Conservation (phyloP, 2,329 filamentous ascomycete genomes). For the Aspergillus sp. region DNA sequence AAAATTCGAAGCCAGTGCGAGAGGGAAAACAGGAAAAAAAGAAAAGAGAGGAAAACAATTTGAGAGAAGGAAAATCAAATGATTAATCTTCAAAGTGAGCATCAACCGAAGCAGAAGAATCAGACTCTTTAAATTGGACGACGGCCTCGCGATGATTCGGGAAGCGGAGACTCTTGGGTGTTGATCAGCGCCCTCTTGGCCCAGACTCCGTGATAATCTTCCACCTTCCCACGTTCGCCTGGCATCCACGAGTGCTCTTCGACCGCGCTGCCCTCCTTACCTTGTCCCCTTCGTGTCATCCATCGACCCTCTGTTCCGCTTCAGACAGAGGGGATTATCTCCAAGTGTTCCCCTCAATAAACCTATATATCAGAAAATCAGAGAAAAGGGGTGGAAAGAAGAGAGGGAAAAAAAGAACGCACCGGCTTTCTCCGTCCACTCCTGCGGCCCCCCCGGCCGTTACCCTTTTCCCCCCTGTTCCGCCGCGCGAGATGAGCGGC, state of each 20-base stretch:
- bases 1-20: not conserved
- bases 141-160: conserved; percentile 29
- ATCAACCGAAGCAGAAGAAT: not conserved
- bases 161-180: conserved; percentile 23
- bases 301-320: conserved; percentile 4
- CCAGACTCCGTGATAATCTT: conserved; percentile 20
- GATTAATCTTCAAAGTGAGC: conserved; percentile 1
- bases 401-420: not conserved
- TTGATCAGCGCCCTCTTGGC: conserved; percentile 32
- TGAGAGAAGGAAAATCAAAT: not conserved
- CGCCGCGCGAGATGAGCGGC: conserved; percentile 39
- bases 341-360: not conserved
- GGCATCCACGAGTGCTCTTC: conserved; percentile 19
- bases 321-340: not conserved
- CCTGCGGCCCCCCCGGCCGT: conserved; percentile 16
- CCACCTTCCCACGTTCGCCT: conserved; percentile 28
- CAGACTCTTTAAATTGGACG: not conserved
- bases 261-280: conserved; percentile 17
- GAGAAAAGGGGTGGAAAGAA: not conserved
- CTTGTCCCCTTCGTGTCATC: conserved; percentile 7
- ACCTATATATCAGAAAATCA: not conserved
- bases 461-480: conserved; percentile 15
- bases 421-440: not conserved
- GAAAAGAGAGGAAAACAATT: not conserved
- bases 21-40: not conserved